Conservation (phyloP, 2,329 filamentous ascomycete genomes). For the Claviceps citrina region DNA sequence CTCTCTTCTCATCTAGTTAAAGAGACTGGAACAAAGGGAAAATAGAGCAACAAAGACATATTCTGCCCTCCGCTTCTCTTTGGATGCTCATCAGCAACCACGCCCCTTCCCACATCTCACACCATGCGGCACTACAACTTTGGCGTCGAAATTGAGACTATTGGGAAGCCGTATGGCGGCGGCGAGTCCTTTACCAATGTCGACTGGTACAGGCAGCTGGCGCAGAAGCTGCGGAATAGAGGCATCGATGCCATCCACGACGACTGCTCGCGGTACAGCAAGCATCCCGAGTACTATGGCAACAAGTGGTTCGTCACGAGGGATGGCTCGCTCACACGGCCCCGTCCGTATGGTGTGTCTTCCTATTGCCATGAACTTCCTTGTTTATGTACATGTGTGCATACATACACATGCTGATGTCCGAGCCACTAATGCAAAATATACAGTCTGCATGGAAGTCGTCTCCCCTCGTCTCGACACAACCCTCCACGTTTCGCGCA, state of each 20-base stretch:
- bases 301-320: constrained; percentile 27
- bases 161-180: constrained; percentile 22
- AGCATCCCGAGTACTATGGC: constrained; percentile 26
- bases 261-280: constrained; percentile 23
- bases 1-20: too few species aligned
- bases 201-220: constrained; percentile 26
- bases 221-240: constrained; percentile 23
- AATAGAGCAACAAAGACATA: too few species aligned
- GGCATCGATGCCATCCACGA: constrained; percentile 23
- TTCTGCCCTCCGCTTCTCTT: too few species aligned
- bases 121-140: constrained; percentile 23
- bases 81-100: too few species aligned
- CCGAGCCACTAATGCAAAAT: neutral
- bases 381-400: neutral
- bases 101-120: neutral
- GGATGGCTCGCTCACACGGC: constrained; percentile 24
- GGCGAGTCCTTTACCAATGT: constrained; percentile 22
- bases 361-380: neutral
- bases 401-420: neutral
- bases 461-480: constrained; percentile 25
- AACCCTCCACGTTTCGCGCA: constrained; percentile 16
- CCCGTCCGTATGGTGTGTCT: constrained; percentile 19
- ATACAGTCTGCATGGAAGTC: constrained; percentile 27
- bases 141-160: constrained; percentile 24
- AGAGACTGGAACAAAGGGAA: too few species aligned